Conservation (phyloP, 192 early-diverging fungal species). For the Linnemannia zychae region DNA sequence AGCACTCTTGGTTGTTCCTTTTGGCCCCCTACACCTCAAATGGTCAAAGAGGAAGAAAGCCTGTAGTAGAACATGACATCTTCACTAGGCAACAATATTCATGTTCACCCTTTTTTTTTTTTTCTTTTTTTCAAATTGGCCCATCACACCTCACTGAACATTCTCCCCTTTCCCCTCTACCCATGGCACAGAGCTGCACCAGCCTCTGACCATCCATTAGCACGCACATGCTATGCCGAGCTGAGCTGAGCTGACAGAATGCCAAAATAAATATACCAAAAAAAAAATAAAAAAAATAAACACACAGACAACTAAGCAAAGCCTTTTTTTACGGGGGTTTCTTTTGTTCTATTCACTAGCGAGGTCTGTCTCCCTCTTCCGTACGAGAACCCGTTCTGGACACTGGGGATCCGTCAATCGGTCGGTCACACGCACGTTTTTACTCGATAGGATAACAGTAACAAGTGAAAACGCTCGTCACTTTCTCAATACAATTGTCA, state of each 20-base stretch:
- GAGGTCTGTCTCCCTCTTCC: no score
- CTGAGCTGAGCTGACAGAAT: not conserved
- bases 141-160: not conserved
- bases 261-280: not conserved
- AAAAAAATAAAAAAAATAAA: not conserved
- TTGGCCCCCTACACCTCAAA: not conserved
- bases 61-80: conserved; percentile 6
- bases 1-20: not conserved
- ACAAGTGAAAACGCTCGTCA: not conserved
- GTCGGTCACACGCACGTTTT: not conserved
- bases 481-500: not conserved
- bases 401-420: not conserved
- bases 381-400: not conserved
- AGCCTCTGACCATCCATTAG: no score
- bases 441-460: not conserved
- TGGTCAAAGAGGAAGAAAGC: not conserved
- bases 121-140: not conserved
- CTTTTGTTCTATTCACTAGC: not conserved
- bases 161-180: not conserved
- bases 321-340: not conserved
- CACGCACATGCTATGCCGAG: no score
- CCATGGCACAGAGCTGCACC: no score
- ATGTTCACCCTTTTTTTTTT: conserved; percentile 6
- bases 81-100: not conserved
- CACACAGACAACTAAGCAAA: not conserved